phyloP scores from a whole-genome alignment of 257 asterid genomes.

The Salvia miltiorrhiza region DNA sequence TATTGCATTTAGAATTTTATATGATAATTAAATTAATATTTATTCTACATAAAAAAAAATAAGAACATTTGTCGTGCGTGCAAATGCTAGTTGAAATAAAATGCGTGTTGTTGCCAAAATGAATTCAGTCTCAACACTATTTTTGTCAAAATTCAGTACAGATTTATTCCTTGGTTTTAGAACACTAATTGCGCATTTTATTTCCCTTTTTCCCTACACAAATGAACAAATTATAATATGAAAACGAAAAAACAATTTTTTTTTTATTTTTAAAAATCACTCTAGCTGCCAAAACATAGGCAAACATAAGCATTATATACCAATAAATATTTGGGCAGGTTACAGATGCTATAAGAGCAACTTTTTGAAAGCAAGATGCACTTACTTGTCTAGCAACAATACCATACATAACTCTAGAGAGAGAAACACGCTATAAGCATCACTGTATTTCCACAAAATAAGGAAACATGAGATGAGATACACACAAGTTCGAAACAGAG shows the following conservation, averaged over 20 bases:
- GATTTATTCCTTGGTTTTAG: too few species aligned
- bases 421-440: not conserved
- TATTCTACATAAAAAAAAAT: too few species aligned
- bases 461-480: not conserved
- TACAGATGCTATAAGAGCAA: not conserved
- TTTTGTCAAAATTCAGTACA: too few species aligned
- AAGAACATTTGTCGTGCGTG: too few species aligned
- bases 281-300: not conserved
- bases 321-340: not conserved
- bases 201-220: too few species aligned
- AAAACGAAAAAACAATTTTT: not conserved
- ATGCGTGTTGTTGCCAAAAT: too few species aligned
- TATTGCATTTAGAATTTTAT: too few species aligned
- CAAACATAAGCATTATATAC: not conserved
- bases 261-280: too few species aligned
- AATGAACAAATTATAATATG: not conserved
- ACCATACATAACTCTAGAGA: not conserved
- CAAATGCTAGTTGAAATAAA: too few species aligned
- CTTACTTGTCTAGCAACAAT: not conserved
- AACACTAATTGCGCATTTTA: too few species aligned
- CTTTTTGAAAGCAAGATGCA: not conserved
- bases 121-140: too few species aligned
- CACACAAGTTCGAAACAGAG: not conserved
- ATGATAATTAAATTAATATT: too few species aligned
- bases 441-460: conserved; percentile 13